phyloP scores from a whole-genome alignment of 306 rosid species.

The Lagenaria siceraria region DNA sequence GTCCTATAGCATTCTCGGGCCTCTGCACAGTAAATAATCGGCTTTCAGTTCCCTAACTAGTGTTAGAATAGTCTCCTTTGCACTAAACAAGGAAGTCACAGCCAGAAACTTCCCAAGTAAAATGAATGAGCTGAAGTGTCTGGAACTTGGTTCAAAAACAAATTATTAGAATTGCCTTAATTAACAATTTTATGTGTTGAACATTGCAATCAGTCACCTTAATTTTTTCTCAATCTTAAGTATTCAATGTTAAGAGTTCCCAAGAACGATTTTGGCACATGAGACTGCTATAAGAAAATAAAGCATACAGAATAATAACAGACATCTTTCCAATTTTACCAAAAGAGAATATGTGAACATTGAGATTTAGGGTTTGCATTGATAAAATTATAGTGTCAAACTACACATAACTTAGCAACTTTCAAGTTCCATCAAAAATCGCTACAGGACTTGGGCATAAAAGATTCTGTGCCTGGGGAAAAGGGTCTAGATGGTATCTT shows the following conservation, averaged over 20 bases:
- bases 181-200: not conserved
- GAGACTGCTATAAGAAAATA: not conserved
- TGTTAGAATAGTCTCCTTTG: not conserved
- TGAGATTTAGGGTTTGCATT: not conserved
- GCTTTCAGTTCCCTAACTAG: conserved; percentile 1
- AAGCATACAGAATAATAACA: not conserved
- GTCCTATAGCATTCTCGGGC: conserved; percentile 48
- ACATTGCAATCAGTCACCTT: not conserved
- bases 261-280: not conserved
- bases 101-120: not conserved
- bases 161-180: not conserved
- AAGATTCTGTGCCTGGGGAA: not conserved
- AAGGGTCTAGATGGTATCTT: not conserved
- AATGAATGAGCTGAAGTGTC: not conserved
- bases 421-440: not conserved
- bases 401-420: not conserved
- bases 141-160: not conserved
- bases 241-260: not conserved
- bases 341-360: not conserved
- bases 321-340: not conserved
- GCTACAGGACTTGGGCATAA: not conserved
- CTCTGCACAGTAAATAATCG: conserved; percentile 32
- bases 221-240: not conserved
- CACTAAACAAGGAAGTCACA: not conserved
- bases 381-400: not conserved